Evolutionary conservation across 169 alveolate genomes (phyloP).

Genomic region (Eimeria sp.): DNA sequence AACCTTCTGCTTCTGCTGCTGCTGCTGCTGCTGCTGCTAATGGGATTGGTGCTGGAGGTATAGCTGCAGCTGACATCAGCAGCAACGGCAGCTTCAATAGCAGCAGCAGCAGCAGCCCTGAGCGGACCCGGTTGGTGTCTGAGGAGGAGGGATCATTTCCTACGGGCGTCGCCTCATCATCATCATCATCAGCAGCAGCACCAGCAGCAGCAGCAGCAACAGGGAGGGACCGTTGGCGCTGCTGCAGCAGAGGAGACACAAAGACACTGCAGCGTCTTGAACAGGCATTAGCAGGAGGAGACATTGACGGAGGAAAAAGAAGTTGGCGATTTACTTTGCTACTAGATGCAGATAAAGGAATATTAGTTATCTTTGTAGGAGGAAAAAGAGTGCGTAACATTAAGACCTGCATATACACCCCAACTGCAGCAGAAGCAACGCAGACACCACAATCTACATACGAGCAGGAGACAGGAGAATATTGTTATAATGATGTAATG

Average conservation of each 20-base stretch:
- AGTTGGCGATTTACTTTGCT: constrained; percentile 2
- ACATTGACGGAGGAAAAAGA: background rate
- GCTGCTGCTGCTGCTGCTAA: background rate
- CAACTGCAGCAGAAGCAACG: too few relatives aligned
- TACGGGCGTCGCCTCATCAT: background rate
- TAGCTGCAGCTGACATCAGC: background rate
- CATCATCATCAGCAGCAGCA: constrained; percentile 17
- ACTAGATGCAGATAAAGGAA: constrained; percentile 23
- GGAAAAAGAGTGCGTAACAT: background rate
- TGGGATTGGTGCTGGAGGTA: background rate
- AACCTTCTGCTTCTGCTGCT: background rate
- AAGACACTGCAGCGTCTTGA: background rate
- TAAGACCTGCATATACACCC: background rate
- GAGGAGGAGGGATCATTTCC: background rate
- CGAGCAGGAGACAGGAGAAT: background rate
- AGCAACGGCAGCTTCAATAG: background rate
- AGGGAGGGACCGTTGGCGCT: background rate
- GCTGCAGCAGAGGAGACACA: constrained; percentile 13
- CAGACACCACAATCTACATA: too few relatives aligned
- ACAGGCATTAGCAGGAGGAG: constrained; percentile 3
- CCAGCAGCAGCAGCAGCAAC: constrained; percentile 4
- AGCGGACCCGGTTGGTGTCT: background rate
- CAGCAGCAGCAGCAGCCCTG: constrained; percentile 15
- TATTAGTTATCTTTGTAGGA: constrained; percentile 7
- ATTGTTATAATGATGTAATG: too few relatives aligned